Evolutionary conservation across 1,284 basidiomycete species (phyloP).

Genomic region (Clitocybe nebularis): DNA sequence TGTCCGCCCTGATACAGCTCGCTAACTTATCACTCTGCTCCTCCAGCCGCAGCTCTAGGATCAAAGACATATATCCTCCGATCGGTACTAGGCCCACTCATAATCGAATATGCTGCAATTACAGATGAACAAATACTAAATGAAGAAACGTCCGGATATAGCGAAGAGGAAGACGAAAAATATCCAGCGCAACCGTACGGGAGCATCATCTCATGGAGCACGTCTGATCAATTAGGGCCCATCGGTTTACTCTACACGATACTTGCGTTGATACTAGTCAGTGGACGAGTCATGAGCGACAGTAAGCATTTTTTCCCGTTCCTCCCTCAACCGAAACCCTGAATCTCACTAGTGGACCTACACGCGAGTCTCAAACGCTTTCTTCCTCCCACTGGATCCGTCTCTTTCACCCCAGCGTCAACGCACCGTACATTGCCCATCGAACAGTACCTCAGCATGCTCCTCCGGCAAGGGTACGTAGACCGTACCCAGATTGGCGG

Average conservation of each 20-base stretch:
- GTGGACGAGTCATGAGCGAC: slow-evolving; percentile 62
- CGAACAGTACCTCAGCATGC: slow-evolving; percentile 52
- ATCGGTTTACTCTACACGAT: slow-evolving; percentile 68
- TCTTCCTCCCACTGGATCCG: slow-evolving; percentile 37
- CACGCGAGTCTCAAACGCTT: slow-evolving; percentile 59
- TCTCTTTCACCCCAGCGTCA: slow-evolving; percentile 47
- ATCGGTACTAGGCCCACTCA: slow-evolving; percentile 48
- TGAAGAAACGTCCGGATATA: slow-evolving; percentile 46
- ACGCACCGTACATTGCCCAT: slow-evolving; percentile 45
- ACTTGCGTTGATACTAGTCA: slow-evolving; percentile 68
- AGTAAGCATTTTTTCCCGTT: slow-evolving; percentile 36
- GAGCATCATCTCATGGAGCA: slow-evolving; percentile 67
- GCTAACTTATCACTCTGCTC: slow-evolving; percentile 1
- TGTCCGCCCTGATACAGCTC: neutral
- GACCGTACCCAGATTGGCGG: slow-evolving; percentile 54
- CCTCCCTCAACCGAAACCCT: slow-evolving; percentile 1
- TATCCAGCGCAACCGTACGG: slow-evolving; percentile 42
- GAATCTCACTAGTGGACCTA: slow-evolving; percentile 42
- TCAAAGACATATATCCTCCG: slow-evolving; percentile 77
- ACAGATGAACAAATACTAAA: slow-evolving; percentile 54
- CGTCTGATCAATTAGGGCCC: slow-evolving; percentile 55
- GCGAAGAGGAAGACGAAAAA: slow-evolving; percentile 33
- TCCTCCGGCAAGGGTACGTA: slow-evolving; percentile 65
- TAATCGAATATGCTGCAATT: slow-evolving; percentile 57
- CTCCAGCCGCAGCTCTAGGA: slow-evolving; percentile 46